Percentiles rank a stretch among this genome's conserved stretches.
phyloP scores from a whole-genome alignment of 139 green algal species.

The Haematococcus sp. region DNA sequence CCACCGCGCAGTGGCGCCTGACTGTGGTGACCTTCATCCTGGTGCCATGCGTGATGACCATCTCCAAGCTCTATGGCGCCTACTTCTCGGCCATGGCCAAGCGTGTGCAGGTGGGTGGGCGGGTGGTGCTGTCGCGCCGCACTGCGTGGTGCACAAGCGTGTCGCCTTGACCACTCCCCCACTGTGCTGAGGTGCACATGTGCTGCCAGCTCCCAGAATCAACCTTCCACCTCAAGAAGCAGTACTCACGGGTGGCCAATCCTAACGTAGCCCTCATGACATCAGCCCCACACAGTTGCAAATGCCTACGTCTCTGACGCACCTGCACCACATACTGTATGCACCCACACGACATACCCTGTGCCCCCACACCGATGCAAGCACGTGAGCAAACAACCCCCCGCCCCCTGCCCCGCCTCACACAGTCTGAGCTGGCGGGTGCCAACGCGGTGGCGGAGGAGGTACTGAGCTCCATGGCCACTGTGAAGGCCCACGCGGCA shows the following conservation, averaged over 20 bases:
- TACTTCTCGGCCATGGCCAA: constrained; percentile 75
- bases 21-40: constrained; percentile 75
- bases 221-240: too few relatives aligned
- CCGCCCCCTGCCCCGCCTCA: too few relatives aligned
- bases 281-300: too few relatives aligned
- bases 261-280: too few relatives aligned
- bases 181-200: background rate
- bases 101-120: constrained; percentile 50
- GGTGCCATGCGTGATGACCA: constrained; percentile 66
- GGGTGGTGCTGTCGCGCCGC: too few relatives aligned
- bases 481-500: constrained; percentile 73
- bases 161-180: background rate
- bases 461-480: constrained; percentile 62
- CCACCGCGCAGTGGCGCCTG: constrained; percentile 17
- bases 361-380: too few relatives aligned
- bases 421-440: constrained; percentile 57
- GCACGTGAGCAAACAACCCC: too few relatives aligned
- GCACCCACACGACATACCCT: too few relatives aligned
- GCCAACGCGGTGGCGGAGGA: constrained; percentile 82
- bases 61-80: constrained; percentile 75
- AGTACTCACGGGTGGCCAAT: too few relatives aligned
- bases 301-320: too few relatives aligned
- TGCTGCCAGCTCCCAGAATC: background rate
- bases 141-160: too few relatives aligned
- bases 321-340: too few relatives aligned